phyloP scores from a whole-genome alignment of 2,329 filamentous ascomycete genomes.

The Conoideocrella luteorostrata region DNA sequence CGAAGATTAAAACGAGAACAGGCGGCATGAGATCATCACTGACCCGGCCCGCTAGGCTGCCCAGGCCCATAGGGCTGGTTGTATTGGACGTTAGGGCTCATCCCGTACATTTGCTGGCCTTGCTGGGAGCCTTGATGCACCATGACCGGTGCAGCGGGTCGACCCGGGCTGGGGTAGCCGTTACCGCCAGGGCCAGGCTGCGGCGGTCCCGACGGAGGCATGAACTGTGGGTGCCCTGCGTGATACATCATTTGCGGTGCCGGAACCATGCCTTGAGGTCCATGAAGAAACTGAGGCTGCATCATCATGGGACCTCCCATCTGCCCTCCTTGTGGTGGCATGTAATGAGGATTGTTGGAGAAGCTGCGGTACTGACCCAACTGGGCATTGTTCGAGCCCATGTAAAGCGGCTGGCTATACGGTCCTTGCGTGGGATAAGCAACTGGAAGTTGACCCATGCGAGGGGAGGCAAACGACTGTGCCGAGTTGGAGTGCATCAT shows the following conservation, averaged over 20 bases:
- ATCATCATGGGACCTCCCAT: conserved; percentile 83
- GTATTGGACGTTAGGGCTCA: conserved; percentile 69
- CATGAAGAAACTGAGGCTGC: conserved; percentile 66
- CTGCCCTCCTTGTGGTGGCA: conserved; percentile 60
- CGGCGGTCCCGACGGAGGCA: conserved; percentile 49
- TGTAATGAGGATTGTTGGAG: conserved; percentile 64
- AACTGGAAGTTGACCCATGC: conserved; percentile 64
- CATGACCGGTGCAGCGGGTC: conserved; percentile 81
- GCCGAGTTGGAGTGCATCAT: conserved; percentile 84
- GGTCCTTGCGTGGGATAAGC: conserved; percentile 65
- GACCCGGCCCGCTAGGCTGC: conserved; percentile 64
- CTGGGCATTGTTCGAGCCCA: conserved; percentile 62
- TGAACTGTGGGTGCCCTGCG: conserved; percentile 56
- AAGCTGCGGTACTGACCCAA: conserved; percentile 65
- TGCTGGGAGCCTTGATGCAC: conserved; percentile 90
- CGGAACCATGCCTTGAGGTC: conserved; percentile 62
- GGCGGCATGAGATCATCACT: conserved; percentile 34
- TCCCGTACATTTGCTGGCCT: conserved; percentile 70
- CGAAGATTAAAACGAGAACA: background rate
- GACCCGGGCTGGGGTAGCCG: conserved; percentile 83
- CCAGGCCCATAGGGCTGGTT: conserved; percentile 69
- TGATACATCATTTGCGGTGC: conserved; percentile 83
- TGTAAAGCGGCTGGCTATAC: conserved; percentile 67
- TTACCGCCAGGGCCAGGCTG: conserved; percentile 59
- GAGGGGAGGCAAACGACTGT: conserved; percentile 80